Percentiles rank a stretch among this genome's conserved stretches.
Evolutionary conservation across 176 grass and related monocot genomes (phyloP).

Genomic region (Eleusine indica): DNA sequence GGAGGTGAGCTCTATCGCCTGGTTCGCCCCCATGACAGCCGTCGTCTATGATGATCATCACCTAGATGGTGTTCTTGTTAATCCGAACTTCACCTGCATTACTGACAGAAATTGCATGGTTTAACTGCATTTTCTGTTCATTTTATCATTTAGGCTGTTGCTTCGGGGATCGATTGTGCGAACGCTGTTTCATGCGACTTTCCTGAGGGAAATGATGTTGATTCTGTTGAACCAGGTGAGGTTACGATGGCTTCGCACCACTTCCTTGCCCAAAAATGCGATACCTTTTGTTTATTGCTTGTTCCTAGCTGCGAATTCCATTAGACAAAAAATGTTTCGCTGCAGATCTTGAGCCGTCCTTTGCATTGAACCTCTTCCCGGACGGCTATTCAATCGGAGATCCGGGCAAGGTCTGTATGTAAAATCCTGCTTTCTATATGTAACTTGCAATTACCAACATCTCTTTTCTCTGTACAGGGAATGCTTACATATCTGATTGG

Average conservation of each 20-base stretch:
- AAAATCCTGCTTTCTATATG: not conserved
- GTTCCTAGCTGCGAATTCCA: not conserved
- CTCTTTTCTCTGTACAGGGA: constrained; percentile 36
- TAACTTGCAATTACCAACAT: not conserved
- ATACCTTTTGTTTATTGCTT: no score
- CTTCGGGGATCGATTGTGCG: not conserved
- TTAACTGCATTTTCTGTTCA: not conserved
- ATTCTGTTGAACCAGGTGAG: constrained; percentile 43
- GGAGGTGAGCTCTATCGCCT: constrained; percentile 19
- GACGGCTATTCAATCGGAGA: constrained; percentile 53
- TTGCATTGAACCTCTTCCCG: constrained; percentile 57
- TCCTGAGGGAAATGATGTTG: not conserved
- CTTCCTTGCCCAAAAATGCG: not conserved
- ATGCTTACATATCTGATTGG: constrained; percentile 49
- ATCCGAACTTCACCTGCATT: not conserved
- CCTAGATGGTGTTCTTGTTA: not conserved
- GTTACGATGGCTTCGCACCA: not conserved
- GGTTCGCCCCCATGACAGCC: not conserved
- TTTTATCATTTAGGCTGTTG: constrained; percentile 29
- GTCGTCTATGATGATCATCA: not conserved
- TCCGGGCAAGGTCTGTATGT: constrained; percentile 44
- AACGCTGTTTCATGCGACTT: not conserved
- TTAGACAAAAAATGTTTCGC: not conserved
- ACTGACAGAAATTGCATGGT: not conserved
- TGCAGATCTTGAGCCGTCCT: constrained; percentile 52